Evolutionary conservation across 139 green algal genomes (phyloP).

Genomic region (Picochlorum sp.): DNA sequence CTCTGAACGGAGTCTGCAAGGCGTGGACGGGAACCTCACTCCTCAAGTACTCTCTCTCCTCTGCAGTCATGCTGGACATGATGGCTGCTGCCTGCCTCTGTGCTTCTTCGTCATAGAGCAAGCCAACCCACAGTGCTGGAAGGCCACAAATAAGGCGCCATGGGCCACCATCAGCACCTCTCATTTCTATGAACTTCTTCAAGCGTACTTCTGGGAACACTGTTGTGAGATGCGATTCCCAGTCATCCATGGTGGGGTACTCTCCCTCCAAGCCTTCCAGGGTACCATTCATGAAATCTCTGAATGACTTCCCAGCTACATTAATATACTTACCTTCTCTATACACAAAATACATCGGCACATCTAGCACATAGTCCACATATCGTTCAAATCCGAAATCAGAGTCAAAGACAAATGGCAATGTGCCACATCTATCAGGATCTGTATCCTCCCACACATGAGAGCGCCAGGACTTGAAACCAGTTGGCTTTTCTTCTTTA

Average conservation of each 20-base stretch:
- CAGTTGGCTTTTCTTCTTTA: conserved; percentile 82
- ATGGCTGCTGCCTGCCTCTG: conserved; percentile 56
- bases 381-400: conserved; percentile 89
- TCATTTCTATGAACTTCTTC: conserved; percentile 97
- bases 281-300: conserved; percentile 88
- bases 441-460: conserved; percentile 93
- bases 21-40: conserved; percentile 45
- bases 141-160: conserved; percentile 87
- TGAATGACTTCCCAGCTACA: conserved; percentile 63
- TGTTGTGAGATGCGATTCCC: conserved; percentile 92
- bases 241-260: conserved; percentile 82
- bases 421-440: conserved; percentile 65
- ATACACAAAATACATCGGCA: conserved; percentile 99
- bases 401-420: conserved; percentile 94
- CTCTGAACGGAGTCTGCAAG: conserved; percentile 84
- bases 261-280: conserved; percentile 72
- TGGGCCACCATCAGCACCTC: conserved; percentile 88
- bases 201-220: conserved; percentile 95
- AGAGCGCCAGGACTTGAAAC: conserved; percentile 51
- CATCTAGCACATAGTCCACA: conserved; percentile 89
- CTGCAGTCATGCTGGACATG: conserved; percentile 69
- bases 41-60: conserved; percentile 70
- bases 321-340: conserved; percentile 85
- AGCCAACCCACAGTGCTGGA: conserved; percentile 86
- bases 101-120: conserved; percentile 77